Percentiles rank a stretch among this genome's conserved stretches.
Conservation (phyloP, 192 early-diverging fungal species). For the Haplosporangium gracile region DNA sequence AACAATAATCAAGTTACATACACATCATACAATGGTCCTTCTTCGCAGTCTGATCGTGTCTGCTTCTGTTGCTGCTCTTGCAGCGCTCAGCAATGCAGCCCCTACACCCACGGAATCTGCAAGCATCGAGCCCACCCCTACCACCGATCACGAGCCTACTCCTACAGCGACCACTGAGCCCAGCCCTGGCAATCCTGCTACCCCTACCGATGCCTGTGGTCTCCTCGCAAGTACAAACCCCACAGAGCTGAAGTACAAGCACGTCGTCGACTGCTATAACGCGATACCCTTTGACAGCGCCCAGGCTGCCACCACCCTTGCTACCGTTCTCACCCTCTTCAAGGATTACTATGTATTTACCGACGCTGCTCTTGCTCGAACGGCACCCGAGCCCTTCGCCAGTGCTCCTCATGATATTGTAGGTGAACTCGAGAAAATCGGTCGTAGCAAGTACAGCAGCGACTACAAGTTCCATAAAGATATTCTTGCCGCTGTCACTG, state of each 20-base stretch:
- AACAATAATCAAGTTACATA: background rate
- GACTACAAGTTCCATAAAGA: slow-evolving; percentile 30
- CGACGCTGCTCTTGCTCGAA: slow-evolving; percentile 17
- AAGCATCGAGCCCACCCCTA: no score
- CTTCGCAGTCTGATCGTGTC: slow-evolving; percentile 10
- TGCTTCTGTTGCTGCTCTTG: slow-evolving; percentile 10
- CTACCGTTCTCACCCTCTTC: slow-evolving; percentile 8
- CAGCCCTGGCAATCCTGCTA: no score
- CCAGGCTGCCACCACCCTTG: background rate
- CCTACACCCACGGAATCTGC: background rate
- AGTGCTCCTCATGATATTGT: slow-evolving; percentile 24
- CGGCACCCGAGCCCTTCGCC: slow-evolving; percentile 7
- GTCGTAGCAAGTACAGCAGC: background rate
- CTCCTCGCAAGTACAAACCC: background rate
- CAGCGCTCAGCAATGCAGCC: background rate
- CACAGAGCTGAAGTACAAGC: background rate
- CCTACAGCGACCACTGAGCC: no score
- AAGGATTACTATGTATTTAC: slow-evolving; percentile 28
- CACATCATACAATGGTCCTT: no score
- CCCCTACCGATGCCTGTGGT: slow-evolving; percentile 5
- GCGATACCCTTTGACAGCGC: slow-evolving; percentile 14
- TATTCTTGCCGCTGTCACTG: background rate
- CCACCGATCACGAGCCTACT: no score
- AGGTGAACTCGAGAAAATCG: slow-evolving; percentile 5
- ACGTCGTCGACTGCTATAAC: slow-evolving; percentile 21